phyloP scores from a whole-genome alignment of 257 asterid species.

The Mitragyna speciosa region DNA sequence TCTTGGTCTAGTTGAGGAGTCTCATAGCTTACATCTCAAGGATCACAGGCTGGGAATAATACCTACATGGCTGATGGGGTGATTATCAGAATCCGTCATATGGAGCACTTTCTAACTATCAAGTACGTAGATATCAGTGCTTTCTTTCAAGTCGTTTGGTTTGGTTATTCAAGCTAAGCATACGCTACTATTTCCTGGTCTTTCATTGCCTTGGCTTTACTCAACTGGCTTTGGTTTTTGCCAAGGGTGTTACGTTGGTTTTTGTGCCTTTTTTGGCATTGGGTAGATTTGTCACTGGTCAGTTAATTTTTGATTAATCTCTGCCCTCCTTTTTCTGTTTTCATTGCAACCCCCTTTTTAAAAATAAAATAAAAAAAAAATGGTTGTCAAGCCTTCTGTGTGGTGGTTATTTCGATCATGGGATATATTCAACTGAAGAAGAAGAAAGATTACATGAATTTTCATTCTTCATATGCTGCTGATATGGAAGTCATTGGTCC shows the following conservation, averaged over 20 bases:
- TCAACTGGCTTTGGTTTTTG: background rate
- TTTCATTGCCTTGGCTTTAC: background rate
- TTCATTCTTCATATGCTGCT: background rate
- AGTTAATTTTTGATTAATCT: background rate
- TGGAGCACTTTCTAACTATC: slow-evolving; percentile 88
- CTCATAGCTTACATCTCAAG: slow-evolving; percentile 84
- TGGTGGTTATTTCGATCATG: background rate
- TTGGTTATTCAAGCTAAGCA: slow-evolving; percentile 6
- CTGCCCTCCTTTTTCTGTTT: background rate
- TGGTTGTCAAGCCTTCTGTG: too few relatives aligned
- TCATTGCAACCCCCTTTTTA: background rate
- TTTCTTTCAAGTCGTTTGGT: background rate
- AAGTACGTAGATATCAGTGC: slow-evolving; percentile 42
- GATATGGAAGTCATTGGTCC: background rate
- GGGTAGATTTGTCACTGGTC: background rate
- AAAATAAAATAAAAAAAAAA: too few relatives aligned
- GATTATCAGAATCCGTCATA: slow-evolving; percentile 82
- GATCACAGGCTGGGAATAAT: slow-evolving; percentile 90
- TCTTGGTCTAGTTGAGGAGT: slow-evolving; percentile 93
- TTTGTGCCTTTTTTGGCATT: background rate
- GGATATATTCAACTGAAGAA: background rate
- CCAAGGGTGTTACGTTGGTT: background rate
- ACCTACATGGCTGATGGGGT: slow-evolving; percentile 95
- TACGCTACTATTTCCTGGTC: background rate
- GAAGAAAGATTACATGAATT: background rate